Evolutionary conservation across 257 asterid species (phyloP).

Genomic region (Linaria vulgaris): DNA sequence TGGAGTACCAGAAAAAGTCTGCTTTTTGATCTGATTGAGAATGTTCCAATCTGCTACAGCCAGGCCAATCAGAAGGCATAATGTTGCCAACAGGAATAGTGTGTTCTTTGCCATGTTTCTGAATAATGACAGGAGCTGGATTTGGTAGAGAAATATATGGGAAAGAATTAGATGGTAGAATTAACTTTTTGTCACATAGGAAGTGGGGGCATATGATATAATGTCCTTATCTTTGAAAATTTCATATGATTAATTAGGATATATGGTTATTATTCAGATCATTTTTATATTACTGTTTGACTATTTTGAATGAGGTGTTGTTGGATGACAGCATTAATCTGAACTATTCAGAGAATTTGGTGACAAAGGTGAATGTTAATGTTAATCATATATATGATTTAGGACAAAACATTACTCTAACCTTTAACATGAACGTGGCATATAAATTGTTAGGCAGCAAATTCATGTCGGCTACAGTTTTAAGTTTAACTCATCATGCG

Average conservation of each 20-base stretch:
- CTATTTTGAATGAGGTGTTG: neutral
- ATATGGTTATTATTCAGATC: neutral
- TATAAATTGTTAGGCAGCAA: too few relatives aligned
- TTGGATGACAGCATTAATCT: too few relatives aligned
- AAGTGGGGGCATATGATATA: conserved; percentile 32
- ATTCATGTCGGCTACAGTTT: too few relatives aligned
- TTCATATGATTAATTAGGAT: conserved; percentile 17
- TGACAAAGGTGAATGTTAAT: too few relatives aligned
- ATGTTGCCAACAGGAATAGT: conserved; percentile 20
- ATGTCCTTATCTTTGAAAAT: conserved; percentile 17
- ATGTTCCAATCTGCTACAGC: conserved; percentile 49
- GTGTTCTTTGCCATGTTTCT: conserved; percentile 31
- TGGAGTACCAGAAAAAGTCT: conserved; percentile 11
- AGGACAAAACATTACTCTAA: too few relatives aligned
- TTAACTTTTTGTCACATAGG: conserved; percentile 29
- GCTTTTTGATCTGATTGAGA: conserved; percentile 25
- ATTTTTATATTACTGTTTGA: neutral
- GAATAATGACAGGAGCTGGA: conserved; percentile 5
- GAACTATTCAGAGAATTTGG: too few relatives aligned
- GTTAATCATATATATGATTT: too few relatives aligned
- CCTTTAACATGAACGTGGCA: too few relatives aligned
- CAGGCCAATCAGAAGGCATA: conserved; percentile 27
- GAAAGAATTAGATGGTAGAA: neutral
- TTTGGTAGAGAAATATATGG: neutral
- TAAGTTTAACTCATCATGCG: too few relatives aligned